Evolutionary conservation across 208 protist genomes (phyloP), one percentile per base, ranked within the genome.

Genomic region (Angomonas ambiguus): DNA sequence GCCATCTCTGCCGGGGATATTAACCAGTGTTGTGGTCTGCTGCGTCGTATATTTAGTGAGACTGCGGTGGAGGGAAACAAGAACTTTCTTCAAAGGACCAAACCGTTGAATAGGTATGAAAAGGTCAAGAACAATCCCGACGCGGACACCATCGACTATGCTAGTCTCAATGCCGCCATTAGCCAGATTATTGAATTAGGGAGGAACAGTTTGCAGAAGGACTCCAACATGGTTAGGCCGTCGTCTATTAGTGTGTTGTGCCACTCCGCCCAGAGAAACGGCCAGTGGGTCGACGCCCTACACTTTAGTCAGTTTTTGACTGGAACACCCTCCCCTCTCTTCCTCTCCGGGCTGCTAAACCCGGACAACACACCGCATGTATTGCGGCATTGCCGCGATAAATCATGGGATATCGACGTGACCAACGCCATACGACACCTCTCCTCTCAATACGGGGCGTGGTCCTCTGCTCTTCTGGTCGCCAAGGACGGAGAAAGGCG

Each of bases 11-110:
- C 79, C 0, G 83, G 87, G 33, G 76, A 93, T 69, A 53, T 93
- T n/a, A 93, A 93, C 71, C 83, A 83, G 35, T 93, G 82, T 72
- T 93, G 87, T 68, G 83, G 87, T 32, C 65, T 91, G 16, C 65
- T 93, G 62, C 78, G 87, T 20, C 81, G 84, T 34, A 73, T 91
- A 49, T 81, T 85, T 30, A 88, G 84, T 58, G 84, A 93, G 51
- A 75, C 73, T 5, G 45, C 20, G 13, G 45, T n/a, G 45, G 45
- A n/a, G 45, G 45, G 16, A 5, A 41, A 18, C 8, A 13, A 18
- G 35, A 5, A 5, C 13, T 41, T 41, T 5, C 35, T 13, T 5
- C 35, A 18, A 13, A 41, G 13, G 35, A 41, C 8, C 8, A 41
- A 41, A 13, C 8, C 35, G 13, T 13, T 41, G 8, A 41, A 13